phyloP scores from a whole-genome alignment of 2,329 filamentous ascomycete species.

The Pseudopyrenochaeta lycopersici region DNA sequence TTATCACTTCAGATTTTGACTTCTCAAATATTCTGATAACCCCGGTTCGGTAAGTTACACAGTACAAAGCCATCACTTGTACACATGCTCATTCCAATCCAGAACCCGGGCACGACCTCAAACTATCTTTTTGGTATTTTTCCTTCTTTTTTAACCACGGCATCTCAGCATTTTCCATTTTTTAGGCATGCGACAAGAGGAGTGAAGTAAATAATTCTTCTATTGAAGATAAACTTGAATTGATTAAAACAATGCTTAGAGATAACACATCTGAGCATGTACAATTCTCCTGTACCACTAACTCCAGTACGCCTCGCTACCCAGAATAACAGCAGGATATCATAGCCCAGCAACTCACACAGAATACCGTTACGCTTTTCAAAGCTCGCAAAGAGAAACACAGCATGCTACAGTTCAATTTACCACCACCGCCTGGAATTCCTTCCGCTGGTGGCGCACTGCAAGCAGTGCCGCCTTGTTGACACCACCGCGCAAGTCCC shows the following conservation, averaged over 20 bases:
- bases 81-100: background rate
- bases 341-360: background rate
- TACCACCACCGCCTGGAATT: conserved; percentile 25
- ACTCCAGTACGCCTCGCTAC: background rate
- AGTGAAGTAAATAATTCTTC: no score
- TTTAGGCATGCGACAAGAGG: background rate
- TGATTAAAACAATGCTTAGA: no score
- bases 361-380: background rate
- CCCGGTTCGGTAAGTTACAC: conserved; percentile 27
- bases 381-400: no score
- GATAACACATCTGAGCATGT: no score
- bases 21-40: conserved; percentile 29
- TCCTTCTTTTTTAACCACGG: no score
- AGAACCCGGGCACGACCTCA: conserved; percentile 25
- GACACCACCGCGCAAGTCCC: conserved; percentile 53
- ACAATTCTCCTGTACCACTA: background rate
- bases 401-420: background rate
- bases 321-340: background rate
- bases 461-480: conserved; percentile 50
- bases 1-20: conserved; percentile 40
- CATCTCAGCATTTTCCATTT: no score
- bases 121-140: conserved; percentile 4
- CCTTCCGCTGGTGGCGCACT: conserved; percentile 45
- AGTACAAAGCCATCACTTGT: no score
- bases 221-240: no score